Conservation (phyloP, 1,139 yeast genomes). For the Kurtzmaniella quercitrusa region DNA sequence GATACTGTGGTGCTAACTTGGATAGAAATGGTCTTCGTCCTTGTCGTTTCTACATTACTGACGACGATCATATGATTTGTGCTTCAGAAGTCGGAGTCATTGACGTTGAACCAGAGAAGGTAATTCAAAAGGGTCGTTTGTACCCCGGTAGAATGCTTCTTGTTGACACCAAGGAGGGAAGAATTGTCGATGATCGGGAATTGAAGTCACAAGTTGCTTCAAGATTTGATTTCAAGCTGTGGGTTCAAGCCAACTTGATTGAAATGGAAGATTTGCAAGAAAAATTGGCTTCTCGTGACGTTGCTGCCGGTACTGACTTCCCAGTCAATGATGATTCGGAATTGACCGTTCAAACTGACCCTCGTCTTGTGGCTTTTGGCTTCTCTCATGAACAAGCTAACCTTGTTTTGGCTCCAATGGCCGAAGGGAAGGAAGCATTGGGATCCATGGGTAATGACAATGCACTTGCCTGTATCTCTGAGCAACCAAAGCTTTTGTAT, state of each 20-base stretch:
- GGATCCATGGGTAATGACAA: constrained; percentile 99
- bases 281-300: constrained; percentile 51
- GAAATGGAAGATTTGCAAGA: constrained; percentile 69
- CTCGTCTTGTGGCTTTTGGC: constrained; percentile 82
- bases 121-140: constrained; percentile 87
- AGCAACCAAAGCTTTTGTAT: constrained; percentile 84
- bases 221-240: constrained; percentile 86
- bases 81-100: constrained; percentile 98
- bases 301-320: constrained; percentile 22
- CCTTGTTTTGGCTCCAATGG: constrained; percentile 89
- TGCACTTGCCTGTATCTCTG: constrained; percentile 93
- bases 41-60: constrained; percentile 93
- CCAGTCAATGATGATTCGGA: constrained; percentile 15
- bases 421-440: constrained; percentile 88
- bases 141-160: constrained; percentile 96
- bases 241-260: constrained; percentile 86
- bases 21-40: constrained; percentile 98
- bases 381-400: constrained; percentile 90
- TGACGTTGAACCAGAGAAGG: constrained; percentile 77
- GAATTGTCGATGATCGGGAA: constrained; percentile 89
- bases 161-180: constrained; percentile 90
- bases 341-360: constrained; percentile 66
- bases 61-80: constrained; percentile 93
- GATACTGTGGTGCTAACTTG: constrained; percentile 96
- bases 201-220: constrained; percentile 79